A percentile compares a stretch with the other conserved stretches of the same genome.
phyloP scores from a whole-genome alignment of 2,329 filamentous ascomycete genomes.

The Ceratocystis smalleyi region DNA sequence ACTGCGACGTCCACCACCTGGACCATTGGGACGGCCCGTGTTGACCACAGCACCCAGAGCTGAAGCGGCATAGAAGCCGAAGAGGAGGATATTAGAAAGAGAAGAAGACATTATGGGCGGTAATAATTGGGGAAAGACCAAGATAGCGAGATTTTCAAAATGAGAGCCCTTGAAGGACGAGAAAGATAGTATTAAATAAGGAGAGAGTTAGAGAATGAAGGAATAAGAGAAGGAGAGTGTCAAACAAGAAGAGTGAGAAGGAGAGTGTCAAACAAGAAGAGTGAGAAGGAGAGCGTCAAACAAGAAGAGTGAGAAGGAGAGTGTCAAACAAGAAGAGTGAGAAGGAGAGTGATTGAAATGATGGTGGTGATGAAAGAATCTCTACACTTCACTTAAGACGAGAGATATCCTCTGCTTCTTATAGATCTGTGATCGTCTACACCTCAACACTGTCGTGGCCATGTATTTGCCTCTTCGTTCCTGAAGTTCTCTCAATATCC shows the following conservation, averaged over 20 bases:
- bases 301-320: not conserved
- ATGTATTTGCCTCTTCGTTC: not conserved
- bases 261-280: not conserved
- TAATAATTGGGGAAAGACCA: not conserved
- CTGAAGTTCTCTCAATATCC: not conserved
- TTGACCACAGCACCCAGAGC: conserved; percentile 4
- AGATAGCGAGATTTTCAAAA: no score
- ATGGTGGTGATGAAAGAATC: not conserved
- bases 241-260: not conserved
- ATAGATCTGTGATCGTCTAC: not conserved
- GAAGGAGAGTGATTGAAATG: not conserved
- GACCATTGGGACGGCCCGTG: not conserved
- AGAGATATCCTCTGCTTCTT: not conserved
- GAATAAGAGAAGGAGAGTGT: no score
- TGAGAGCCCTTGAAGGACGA: not conserved
- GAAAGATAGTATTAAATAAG: not conserved
- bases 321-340: not conserved
- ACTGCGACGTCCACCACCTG: not conserved
- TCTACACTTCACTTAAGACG: not conserved
- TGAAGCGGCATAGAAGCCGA: conserved; percentile 8
- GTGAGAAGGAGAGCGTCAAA: not conserved
- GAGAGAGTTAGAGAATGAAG: not conserved
- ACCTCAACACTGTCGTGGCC: not conserved
- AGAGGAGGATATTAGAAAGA: conserved; percentile 4
- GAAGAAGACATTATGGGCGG: not conserved